Conservation (phyloP, 768 basidiomycete genomes). For the Galerina marginata region DNA sequence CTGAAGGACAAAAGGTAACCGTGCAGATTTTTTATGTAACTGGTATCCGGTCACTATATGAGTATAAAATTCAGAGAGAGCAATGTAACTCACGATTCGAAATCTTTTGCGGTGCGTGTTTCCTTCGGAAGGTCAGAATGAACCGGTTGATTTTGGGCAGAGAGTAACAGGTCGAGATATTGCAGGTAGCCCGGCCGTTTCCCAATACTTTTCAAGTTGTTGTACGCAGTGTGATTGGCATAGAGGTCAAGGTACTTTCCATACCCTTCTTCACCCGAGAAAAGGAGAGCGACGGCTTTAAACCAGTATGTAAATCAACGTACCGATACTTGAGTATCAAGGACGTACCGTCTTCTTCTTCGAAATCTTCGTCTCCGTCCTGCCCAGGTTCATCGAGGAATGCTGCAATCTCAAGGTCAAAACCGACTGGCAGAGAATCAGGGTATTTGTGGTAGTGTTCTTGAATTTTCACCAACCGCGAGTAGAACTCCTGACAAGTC, state of each 20-base stretch:
- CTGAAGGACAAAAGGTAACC: conserved; percentile 86
- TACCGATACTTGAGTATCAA: neutral
- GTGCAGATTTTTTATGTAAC: conserved; percentile 85
- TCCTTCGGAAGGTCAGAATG: conserved; percentile 76
- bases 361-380: conserved; percentile 74
- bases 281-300: conserved; percentile 79
- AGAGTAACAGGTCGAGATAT: conserved; percentile 87
- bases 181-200: conserved; percentile 90
- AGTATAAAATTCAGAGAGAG: neutral
- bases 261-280: conserved; percentile 95
- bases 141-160: conserved; percentile 60
- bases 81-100: conserved; percentile 64
- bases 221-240: conserved; percentile 84
- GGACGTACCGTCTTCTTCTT: conserved; percentile 86
- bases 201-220: conserved; percentile 85
- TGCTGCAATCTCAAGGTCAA: conserved; percentile 83
- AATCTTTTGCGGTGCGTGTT: conserved; percentile 73
- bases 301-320: conserved; percentile 7
- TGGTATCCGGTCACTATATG: conserved; percentile 31
- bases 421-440: conserved; percentile 79
- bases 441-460: conserved; percentile 97
- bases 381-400: conserved; percentile 80
- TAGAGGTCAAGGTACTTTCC: conserved; percentile 96
- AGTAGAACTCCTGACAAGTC: conserved; percentile 95
- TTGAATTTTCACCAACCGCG: conserved; percentile 93